A percentile compares a stretch with the other conserved stretches of the same genome.
These are phyloP conservation scores for Lizonia empirigonia DNA, from an alignment of 2,329 filamentous ascomycete genomes.

Conservation along the genomic window DNA sequence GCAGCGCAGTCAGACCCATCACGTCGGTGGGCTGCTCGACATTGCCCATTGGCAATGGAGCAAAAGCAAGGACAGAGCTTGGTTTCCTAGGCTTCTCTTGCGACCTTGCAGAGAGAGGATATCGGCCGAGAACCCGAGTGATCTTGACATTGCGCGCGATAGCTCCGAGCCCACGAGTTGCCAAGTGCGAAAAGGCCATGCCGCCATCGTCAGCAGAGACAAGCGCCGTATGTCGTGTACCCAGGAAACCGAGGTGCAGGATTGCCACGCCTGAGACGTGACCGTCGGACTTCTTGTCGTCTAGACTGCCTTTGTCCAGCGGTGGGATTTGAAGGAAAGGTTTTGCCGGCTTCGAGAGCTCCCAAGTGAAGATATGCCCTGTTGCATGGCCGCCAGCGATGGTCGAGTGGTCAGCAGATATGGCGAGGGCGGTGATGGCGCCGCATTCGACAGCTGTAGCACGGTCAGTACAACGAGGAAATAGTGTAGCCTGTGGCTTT, in stretches of 20 bases:
- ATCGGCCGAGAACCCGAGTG: slow-evolving; percentile 86
- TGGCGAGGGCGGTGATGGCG: slow-evolving; percentile 80
- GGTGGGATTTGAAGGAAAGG: slow-evolving; percentile 89
- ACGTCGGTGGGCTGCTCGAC: slow-evolving; percentile 85
- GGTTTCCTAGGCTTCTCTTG: slow-evolving; percentile 77
- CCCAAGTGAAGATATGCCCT: slow-evolving; percentile 97
- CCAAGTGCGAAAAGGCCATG: slow-evolving; percentile 98
- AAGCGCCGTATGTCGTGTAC: slow-evolving; percentile 88
- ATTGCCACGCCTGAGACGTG: slow-evolving; percentile 79
- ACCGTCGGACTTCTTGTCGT: slow-evolving; percentile 75
- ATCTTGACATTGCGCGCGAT: slow-evolving; percentile 87
- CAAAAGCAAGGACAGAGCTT: slow-evolving; percentile 92
- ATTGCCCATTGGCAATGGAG: slow-evolving; percentile 90
- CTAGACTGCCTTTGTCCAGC: slow-evolving; percentile 67
- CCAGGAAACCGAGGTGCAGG: slow-evolving; percentile 91
- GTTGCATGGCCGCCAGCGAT: slow-evolving; percentile 88
- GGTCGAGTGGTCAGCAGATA: slow-evolving; percentile 92
- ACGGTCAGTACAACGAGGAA: neutral
- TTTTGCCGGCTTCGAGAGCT: slow-evolving; percentile 77
- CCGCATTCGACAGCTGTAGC: slow-evolving; percentile 85
- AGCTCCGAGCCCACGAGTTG: slow-evolving; percentile 85
- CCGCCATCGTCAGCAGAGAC: slow-evolving; percentile 93
- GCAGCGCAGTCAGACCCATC: slow-evolving; percentile 89
- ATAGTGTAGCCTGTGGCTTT: slow-evolving; percentile 22
- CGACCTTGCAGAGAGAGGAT: slow-evolving; percentile 72